These are phyloP conservation scores for Phaffia australis DNA, from an alignment of 768 basidiomycete species.

Conservation along the genomic window DNA sequence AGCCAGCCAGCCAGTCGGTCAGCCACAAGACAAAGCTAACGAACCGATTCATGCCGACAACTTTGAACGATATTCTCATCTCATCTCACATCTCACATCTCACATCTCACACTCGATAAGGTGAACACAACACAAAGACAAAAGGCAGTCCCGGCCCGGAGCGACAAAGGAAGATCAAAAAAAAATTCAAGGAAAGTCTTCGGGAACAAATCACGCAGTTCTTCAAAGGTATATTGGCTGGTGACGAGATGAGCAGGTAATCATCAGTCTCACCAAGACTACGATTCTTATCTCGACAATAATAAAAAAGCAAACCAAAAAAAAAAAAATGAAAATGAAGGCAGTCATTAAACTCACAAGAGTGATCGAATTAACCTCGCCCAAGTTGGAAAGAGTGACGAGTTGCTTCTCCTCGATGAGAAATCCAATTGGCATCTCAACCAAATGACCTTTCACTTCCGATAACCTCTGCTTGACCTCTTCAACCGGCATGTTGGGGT, in stretches of 20 bases:
- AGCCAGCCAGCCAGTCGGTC: too few relatives aligned
- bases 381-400: not conserved
- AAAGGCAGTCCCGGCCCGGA: too few relatives aligned
- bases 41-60: too few relatives aligned
- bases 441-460: constrained; percentile 43
- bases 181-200: not conserved
- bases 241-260: too few relatives aligned
- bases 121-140: too few relatives aligned
- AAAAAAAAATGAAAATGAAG: too few relatives aligned
- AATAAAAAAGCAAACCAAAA: not conserved
- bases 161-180: not conserved
- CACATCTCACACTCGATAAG: too few relatives aligned
- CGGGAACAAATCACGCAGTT: too few relatives aligned
- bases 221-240: constrained; percentile 23
- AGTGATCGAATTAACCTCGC: constrained; percentile 14
- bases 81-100: too few relatives aligned
- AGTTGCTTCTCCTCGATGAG: constrained; percentile 45
- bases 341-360: constrained; percentile 5
- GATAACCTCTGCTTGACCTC: constrained; percentile 66
- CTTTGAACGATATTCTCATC: too few relatives aligned
- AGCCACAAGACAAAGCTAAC: too few relatives aligned
- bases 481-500: constrained; percentile 51
- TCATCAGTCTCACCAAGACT: not conserved
- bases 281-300: not conserved
- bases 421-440: constrained; percentile 50